Percentiles rank a stretch among this genome's conserved stretches.
Evolutionary conservation across 2,329 filamentous ascomycete species (phyloP).

Genomic region (Penicillium sp.): DNA sequence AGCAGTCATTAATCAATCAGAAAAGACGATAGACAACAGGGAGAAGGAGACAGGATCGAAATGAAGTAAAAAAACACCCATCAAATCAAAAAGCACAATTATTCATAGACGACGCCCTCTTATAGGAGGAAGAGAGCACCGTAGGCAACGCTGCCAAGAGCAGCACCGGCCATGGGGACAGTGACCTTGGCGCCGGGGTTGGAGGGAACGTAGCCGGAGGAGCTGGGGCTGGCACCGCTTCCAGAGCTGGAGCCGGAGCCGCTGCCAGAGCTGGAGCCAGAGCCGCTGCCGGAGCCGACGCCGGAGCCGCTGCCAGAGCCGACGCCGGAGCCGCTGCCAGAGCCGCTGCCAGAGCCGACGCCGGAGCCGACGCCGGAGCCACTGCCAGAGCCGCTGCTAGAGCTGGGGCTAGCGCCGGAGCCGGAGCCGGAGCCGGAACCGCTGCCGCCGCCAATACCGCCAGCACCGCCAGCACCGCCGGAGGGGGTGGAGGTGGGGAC

Average conservation of each 20-base stretch:
- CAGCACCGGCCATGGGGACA: constrained; percentile 22
- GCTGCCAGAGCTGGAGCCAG: constrained; percentile 4
- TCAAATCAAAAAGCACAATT: constrained; percentile 7
- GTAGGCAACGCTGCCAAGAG: constrained; percentile 20
- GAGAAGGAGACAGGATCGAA: not conserved
- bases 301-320: too few species aligned
- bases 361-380: too few species aligned
- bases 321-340: too few species aligned
- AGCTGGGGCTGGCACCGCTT: constrained; percentile 14
- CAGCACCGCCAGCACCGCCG: not conserved
- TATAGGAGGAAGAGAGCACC: constrained; percentile 26
- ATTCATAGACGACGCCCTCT: constrained; percentile 6
- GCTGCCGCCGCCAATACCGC: not conserved
- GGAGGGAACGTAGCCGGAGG: constrained; percentile 17
- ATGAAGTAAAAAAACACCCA: constrained; percentile 8
- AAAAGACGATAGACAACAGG: not conserved
- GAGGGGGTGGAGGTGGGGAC: too few species aligned
- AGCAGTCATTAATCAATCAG: constrained; percentile 5
- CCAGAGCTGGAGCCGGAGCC: constrained; percentile 2
- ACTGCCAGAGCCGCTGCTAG: not conserved
- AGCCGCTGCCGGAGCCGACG: not conserved
- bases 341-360: too few species aligned
- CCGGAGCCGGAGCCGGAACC: not conserved
- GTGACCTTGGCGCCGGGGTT: constrained; percentile 28
- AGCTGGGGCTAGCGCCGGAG: not conserved